Conservation (phyloP, 2,329 filamentous ascomycete species). For the Beauveria australis region DNA sequence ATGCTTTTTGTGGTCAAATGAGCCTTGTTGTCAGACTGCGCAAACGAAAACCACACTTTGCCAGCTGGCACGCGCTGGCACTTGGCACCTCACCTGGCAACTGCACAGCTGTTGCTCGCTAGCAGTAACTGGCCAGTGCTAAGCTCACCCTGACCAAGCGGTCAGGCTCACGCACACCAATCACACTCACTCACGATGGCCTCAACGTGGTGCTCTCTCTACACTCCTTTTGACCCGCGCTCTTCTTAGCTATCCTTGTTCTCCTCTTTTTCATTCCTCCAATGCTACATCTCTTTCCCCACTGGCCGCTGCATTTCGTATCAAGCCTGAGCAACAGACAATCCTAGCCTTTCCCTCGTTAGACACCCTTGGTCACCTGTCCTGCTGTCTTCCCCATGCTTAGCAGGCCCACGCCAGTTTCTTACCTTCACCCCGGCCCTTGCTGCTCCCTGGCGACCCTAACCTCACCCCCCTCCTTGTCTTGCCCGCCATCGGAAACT, state of each 20-base stretch:
- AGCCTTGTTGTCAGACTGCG: not conserved
- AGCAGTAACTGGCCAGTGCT: not conserved
- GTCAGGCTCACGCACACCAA: conserved; percentile 1
- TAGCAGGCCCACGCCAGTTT: not conserved
- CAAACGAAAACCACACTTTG: not conserved
- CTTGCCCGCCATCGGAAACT: conserved; percentile 9
- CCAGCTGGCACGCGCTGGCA: conserved; percentile 1
- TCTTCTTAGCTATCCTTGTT: not conserved
- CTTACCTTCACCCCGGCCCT: not conserved
- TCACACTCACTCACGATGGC: conserved; percentile 6
- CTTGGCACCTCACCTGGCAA: not conserved
- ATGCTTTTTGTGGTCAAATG: not conserved
- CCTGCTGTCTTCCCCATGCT: conserved; percentile 2
- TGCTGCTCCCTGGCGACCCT: not conserved
- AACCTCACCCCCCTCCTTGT: conserved; percentile 2
- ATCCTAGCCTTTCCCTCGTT: not conserved
- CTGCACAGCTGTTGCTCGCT: not conserved
- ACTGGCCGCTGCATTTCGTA: not conserved
- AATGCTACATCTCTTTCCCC: not conserved
- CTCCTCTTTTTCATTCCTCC: not conserved
- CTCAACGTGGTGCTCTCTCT: conserved; percentile 1
- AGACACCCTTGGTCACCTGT: conserved; percentile 8
- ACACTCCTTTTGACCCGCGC: not conserved
- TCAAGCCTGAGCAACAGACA: not conserved
- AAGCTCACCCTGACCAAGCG: not conserved